Conservation (phyloP, 139 green algal genomes). For the Protoeuglena noctilucae region DNA sequence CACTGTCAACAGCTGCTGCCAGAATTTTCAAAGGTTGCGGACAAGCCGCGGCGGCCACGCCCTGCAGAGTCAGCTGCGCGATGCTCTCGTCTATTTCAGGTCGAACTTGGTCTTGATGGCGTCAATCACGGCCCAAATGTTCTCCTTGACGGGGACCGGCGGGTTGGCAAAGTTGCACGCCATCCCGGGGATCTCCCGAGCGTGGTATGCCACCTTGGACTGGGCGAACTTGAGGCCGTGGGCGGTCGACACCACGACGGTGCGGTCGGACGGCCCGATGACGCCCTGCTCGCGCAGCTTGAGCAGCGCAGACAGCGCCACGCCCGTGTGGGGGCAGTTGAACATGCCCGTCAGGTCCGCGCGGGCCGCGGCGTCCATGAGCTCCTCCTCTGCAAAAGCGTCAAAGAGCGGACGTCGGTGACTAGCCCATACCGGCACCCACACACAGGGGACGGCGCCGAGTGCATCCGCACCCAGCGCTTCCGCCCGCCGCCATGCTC, state of each 20-base stretch:
- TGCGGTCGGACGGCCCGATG: constrained; percentile 74
- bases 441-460: no score
- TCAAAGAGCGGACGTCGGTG: no score
- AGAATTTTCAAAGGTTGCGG: no score
- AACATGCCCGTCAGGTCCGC: constrained; percentile 88
- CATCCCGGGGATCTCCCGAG: constrained; percentile 57
- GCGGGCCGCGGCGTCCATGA: constrained; percentile 93
- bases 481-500: no score
- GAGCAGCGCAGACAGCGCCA: constrained; percentile 85
- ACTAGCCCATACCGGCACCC: no score
- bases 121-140: constrained; percentile 89
- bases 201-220: constrained; percentile 92
- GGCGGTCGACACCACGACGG: constrained; percentile 88
- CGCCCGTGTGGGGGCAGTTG: constrained; percentile 43
- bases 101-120: constrained; percentile 42
- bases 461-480: no score
- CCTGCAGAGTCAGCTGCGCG: no score
- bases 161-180: constrained; percentile 71
- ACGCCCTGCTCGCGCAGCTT: constrained; percentile 77
- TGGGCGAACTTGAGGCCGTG: constrained; percentile 98
- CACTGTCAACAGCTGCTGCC: no score
- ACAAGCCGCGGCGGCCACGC: no score
- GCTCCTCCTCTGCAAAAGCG: constrained; percentile 97
- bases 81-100: no score
- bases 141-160: constrained; percentile 69